These are phyloP conservation scores for Aspergillus olivimuriae DNA, from an alignment of 495 filamentous ascomycete species.

Conservation along the genomic window DNA sequence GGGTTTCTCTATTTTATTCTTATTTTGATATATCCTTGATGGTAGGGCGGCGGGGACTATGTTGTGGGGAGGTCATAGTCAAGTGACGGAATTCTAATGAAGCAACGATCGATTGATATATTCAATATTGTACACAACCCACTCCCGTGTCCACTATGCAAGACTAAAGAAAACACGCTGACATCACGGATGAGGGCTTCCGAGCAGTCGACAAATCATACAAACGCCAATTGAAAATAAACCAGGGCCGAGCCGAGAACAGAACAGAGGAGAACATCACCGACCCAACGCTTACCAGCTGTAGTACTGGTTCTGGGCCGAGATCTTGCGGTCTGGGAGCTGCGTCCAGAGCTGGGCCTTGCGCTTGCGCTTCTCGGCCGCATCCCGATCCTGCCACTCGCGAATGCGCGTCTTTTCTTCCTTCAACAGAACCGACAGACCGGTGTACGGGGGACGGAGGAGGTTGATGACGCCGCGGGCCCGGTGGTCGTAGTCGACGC, in stretches of 20 bases:
- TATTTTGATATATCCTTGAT: slow-evolving; percentile 30
- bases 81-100: too few species aligned
- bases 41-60: slow-evolving; percentile 20
- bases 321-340: slow-evolving; percentile 60
- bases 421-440: slow-evolving; percentile 78
- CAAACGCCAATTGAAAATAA: slow-evolving; percentile 5
- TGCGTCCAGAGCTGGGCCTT: slow-evolving; percentile 75
- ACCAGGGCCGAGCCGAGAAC: slow-evolving; percentile 6
- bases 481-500: slow-evolving; percentile 50
- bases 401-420: slow-evolving; percentile 85
- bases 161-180: slow-evolving; percentile 8
- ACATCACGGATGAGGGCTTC: slow-evolving; percentile 14
- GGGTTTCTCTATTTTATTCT: slow-evolving; percentile 20
- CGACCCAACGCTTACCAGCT: slow-evolving; percentile 57
- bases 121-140: slow-evolving; percentile 15
- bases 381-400: slow-evolving; percentile 66
- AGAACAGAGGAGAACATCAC: slow-evolving; percentile 14
- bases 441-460: slow-evolving; percentile 62
- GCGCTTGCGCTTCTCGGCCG: slow-evolving; percentile 59
- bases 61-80: slow-evolving; percentile 16
- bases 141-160: not conserved
- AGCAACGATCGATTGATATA: too few species aligned
- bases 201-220: slow-evolving; percentile 14
- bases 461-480: slow-evolving; percentile 60
- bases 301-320: slow-evolving; percentile 76